phyloP scores from a whole-genome alignment of 768 basidiomycete genomes.

The Russula sp. region DNA sequence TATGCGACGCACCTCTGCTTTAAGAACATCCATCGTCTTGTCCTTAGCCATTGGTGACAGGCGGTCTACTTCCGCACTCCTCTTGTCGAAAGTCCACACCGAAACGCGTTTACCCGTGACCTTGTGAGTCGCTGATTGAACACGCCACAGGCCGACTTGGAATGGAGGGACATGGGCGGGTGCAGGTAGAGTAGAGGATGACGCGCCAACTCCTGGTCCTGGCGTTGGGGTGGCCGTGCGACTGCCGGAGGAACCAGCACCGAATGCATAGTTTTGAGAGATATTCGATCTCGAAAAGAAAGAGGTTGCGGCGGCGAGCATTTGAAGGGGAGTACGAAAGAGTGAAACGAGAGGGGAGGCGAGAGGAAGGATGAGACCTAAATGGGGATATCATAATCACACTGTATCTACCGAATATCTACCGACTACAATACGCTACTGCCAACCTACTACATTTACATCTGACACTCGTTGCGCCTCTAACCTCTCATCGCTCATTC shows the following conservation, averaged over 20 bases:
- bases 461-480: not conserved
- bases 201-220: constrained; percentile 37
- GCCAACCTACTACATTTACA: not conserved
- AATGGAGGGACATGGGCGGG: constrained; percentile 50
- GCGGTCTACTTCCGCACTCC: constrained; percentile 67
- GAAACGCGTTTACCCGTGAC: constrained; percentile 86
- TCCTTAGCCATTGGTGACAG: constrained; percentile 64
- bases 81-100: constrained; percentile 92
- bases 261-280: constrained; percentile 75
- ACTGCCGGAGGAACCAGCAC: constrained; percentile 34
- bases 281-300: constrained; percentile 81
- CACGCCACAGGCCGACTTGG: constrained; percentile 83
- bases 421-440: not conserved
- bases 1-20: constrained; percentile 68
- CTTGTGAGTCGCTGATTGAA: constrained; percentile 84
- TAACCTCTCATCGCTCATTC: constrained; percentile 32
- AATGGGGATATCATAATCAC: not conserved
- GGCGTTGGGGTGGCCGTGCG: constrained; percentile 42
- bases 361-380: not conserved
- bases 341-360: not conserved
- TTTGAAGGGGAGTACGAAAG: not conserved
- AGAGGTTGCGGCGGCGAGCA: constrained; percentile 81
- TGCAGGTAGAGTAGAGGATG: constrained; percentile 41
- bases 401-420: not conserved
- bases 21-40: constrained; percentile 76